Evolutionary conservation across 2,329 filamentous ascomycete genomes (phyloP).

Genomic region (Dactylellina drechsleri): DNA sequence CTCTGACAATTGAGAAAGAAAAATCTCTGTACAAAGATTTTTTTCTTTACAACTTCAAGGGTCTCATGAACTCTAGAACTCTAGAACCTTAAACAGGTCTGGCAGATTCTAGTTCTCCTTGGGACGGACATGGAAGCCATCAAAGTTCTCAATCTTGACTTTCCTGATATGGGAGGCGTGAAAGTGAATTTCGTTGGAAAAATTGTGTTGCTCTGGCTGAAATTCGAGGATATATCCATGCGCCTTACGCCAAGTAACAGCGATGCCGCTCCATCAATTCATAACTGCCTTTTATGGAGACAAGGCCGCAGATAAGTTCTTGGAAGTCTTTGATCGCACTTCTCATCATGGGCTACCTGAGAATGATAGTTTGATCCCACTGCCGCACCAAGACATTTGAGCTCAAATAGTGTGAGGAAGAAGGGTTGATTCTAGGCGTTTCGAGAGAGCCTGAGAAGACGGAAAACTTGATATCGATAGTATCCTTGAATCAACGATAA

Average conservation of each 20-base stretch:
- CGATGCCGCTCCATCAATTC: constrained; percentile 5
- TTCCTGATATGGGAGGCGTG: constrained; percentile 41
- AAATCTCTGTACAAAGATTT: constrained; percentile 45
- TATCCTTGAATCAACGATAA: background rate
- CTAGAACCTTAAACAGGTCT: background rate
- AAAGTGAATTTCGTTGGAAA: constrained; percentile 36
- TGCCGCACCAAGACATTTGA: constrained; percentile 5
- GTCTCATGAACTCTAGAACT: constrained; percentile 5
- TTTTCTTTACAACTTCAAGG: constrained; percentile 11
- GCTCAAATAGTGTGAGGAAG: no score
- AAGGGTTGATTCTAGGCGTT: no score
- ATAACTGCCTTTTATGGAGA: constrained; percentile 41
- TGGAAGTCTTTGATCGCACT: background rate
- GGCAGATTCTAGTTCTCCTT: no score
- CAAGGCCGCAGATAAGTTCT: constrained; percentile 23
- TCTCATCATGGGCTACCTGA: constrained; percentile 5
- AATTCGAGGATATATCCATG: constrained; percentile 16
- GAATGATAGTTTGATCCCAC: background rate
- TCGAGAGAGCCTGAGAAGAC: background rate
- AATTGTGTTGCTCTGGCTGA: constrained; percentile 50
- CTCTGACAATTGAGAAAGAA: constrained; percentile 5
- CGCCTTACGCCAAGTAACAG: constrained; percentile 30
- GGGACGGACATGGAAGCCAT: no score
- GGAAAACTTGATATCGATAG: constrained; percentile 4
- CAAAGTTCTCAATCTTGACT: constrained; percentile 6